These are phyloP conservation scores for Boeremia exigua DNA, from an alignment of 2,329 filamentous ascomycete genomes.

Conservation along the genomic window DNA sequence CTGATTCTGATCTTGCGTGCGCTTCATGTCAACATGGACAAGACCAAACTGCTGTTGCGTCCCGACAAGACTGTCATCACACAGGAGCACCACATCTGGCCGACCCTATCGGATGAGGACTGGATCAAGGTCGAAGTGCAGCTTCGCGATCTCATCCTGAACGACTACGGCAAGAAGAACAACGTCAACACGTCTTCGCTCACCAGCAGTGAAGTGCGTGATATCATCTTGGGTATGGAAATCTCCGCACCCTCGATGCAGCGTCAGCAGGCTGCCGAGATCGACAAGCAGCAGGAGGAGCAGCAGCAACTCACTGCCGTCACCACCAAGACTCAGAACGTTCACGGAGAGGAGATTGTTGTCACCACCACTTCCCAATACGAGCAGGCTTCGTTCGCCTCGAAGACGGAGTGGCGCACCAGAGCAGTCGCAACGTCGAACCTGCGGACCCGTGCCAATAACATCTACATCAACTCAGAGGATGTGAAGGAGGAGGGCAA, in stretches of 20 bases:
- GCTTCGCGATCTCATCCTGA: conserved; percentile 91
- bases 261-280: conserved; percentile 96
- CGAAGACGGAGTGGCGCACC: conserved; percentile 98
- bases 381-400: conserved; percentile 96
- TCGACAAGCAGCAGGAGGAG: conserved; percentile 98
- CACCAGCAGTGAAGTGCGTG: conserved; percentile 94
- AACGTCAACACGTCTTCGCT: conserved; percentile 98
- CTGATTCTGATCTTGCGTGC: conserved; percentile 91
- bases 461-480: conserved; percentile 97
- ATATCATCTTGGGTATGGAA: conserved; percentile 99
- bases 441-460: conserved; percentile 89
- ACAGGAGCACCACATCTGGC: conserved; percentile 99
- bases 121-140: conserved; percentile 99
- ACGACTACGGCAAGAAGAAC: conserved; percentile 99
- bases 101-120: conserved; percentile 88
- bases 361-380: conserved; percentile 98
- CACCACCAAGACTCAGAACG: conserved; percentile 97
- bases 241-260: conserved; percentile 98
- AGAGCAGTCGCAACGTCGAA: conserved; percentile 96
- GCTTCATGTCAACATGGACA: conserved; percentile 96
- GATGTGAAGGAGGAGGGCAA: conserved; percentile 87
- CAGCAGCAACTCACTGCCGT: conserved; percentile 96
- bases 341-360: conserved; percentile 95
- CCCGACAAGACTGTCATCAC: conserved; percentile 99
- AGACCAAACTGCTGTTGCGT: conserved; percentile 92